Conservation (phyloP, 257 asterid genomes). For the Solanum lycopersicoides region DNA sequence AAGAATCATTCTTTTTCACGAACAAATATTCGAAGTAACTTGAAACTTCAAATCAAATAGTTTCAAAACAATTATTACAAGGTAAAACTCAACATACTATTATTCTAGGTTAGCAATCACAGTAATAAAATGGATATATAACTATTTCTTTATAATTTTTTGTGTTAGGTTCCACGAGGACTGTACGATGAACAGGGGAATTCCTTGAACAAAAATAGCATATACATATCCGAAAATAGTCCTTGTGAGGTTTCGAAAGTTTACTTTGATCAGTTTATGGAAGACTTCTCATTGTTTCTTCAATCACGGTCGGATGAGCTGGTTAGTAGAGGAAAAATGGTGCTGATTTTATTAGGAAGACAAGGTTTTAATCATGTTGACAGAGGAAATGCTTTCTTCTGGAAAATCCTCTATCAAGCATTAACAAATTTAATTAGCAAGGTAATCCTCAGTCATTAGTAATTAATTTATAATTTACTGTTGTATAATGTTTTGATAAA, state of each 20-base stretch:
- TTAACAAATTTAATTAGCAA: conserved; percentile 34
- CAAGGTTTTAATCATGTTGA: conserved; percentile 35
- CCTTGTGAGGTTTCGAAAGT: conserved; percentile 42
- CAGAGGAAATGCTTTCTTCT: conserved; percentile 54
- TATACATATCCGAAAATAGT: conserved; percentile 63
- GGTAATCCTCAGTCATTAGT: conserved; percentile 16
- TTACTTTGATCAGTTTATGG: conserved; percentile 46
- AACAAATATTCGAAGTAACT: background rate
- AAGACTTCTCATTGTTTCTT: conserved; percentile 60
- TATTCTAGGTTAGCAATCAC: background rate
- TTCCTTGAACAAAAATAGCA: conserved; percentile 52
- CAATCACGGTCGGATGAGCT: conserved; percentile 55
- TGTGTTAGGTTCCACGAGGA: conserved; percentile 46
- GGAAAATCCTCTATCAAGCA: conserved; percentile 64
- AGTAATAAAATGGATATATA: background rate
- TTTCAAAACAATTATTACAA: background rate
- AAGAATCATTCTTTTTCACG: background rate
- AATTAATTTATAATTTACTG: background rate
- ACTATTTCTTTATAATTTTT: too few species aligned
- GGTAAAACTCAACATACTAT: background rate
- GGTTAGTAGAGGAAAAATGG: conserved; percentile 70
- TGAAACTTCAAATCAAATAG: background rate
- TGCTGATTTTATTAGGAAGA: conserved; percentile 59
- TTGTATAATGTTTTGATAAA: background rate
- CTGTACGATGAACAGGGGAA: conserved; percentile 40